Conservation (phyloP, 2,329 filamentous ascomycete species). For the Aspergillus felis region DNA sequence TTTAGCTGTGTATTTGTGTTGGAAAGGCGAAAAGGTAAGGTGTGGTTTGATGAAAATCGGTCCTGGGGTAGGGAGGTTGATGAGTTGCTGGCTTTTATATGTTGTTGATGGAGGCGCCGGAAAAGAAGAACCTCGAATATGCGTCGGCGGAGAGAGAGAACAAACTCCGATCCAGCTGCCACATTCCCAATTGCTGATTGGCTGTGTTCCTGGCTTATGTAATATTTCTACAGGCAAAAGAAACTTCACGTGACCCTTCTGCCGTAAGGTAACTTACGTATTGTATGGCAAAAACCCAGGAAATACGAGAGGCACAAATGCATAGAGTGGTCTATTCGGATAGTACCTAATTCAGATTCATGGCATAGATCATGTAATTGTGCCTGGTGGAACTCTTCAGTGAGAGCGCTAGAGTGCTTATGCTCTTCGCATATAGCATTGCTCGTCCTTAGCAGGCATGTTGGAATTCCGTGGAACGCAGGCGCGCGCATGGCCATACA, state of each 20-base stretch:
- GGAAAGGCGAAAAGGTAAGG: conserved; percentile 19
- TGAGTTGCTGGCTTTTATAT: conserved; percentile 11
- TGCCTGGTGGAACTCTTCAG: background rate
- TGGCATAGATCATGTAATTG: background rate
- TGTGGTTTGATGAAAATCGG: conserved; percentile 16
- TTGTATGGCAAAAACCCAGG: background rate
- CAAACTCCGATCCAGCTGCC: conserved; percentile 23
- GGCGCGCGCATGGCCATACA: background rate
- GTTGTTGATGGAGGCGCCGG: background rate
- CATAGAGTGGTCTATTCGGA: background rate
- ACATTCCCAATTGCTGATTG: background rate
- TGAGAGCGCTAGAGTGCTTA: background rate
- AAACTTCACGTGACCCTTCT: background rate
- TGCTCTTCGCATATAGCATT: background rate
- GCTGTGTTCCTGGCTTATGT: background rate
- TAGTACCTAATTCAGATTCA: background rate
- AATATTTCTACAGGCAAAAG: background rate
- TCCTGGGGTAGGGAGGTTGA: conserved; percentile 5
- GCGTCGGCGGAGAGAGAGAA: conserved; percentile 18
- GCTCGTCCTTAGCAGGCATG: background rate
- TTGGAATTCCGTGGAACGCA: background rate
- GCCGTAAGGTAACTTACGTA: background rate
- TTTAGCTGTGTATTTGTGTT: conserved; percentile 28
- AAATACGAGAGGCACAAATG: background rate
- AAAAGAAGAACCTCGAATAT: conserved; percentile 21